Conservation (phyloP, 2,329 filamentous ascomycete genomes). For the Penicillium sp. region DNA sequence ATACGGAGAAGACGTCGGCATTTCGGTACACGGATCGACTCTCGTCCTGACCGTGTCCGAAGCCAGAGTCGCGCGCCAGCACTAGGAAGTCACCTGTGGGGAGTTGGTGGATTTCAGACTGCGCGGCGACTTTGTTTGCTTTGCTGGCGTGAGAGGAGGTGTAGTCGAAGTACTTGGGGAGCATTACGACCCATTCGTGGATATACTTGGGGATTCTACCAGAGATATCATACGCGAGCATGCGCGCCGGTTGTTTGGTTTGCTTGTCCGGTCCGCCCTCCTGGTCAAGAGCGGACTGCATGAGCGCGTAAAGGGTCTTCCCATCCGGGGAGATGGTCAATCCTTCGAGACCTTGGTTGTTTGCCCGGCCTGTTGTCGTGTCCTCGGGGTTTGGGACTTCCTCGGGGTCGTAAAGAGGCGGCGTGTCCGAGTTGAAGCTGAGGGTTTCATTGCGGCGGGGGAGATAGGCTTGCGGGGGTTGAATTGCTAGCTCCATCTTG, state of each 20-base stretch:
- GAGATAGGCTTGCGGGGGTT: conserved; percentile 63
- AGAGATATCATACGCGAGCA: conserved; percentile 64
- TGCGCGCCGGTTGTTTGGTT: conserved; percentile 57
- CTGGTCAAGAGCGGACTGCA: conserved; percentile 65
- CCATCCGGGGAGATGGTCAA: conserved; percentile 63
- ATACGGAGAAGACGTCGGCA: conserved; percentile 67
- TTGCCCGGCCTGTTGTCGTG: conserved; percentile 61
- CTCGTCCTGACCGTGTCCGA: conserved; percentile 56
- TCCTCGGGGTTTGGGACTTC: conserved; percentile 53
- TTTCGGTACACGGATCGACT: conserved; percentile 63
- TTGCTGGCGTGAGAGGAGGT: conserved; percentile 50
- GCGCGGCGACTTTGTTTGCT: conserved; percentile 57
- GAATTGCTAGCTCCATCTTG: conserved; percentile 61
- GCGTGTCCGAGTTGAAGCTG: conserved; percentile 63
- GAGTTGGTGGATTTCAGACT: conserved; percentile 67
- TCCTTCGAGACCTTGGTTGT: conserved; percentile 75
- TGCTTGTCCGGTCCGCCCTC: conserved; percentile 58
- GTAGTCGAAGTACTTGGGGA: conserved; percentile 59
- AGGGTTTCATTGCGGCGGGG: conserved; percentile 61
- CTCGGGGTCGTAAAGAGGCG: conserved; percentile 58
- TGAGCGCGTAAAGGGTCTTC: conserved; percentile 61
- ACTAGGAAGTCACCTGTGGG: conserved; percentile 64
- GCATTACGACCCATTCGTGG: conserved; percentile 64
- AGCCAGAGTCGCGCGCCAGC: conserved; percentile 61
- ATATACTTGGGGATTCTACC: conserved; percentile 46